Evolutionary conservation across 1,284 basidiomycete genomes (phyloP).

Genomic region (Meira miltonrushii): DNA sequence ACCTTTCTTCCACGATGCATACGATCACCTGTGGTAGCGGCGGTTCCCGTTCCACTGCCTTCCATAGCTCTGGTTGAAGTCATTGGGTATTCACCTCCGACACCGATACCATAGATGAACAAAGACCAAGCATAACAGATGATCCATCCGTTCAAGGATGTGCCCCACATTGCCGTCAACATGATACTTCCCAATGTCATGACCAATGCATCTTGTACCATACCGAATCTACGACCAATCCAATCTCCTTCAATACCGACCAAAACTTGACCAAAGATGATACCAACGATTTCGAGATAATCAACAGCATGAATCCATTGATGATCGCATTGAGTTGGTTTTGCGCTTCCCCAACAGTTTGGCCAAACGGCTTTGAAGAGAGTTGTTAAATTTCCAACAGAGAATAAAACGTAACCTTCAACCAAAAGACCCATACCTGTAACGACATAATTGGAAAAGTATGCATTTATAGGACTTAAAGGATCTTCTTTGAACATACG

Average conservation of each 20-base stretch:
- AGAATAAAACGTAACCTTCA: conserved; percentile 58
- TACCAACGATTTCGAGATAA: conserved; percentile 57
- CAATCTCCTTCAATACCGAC: conserved; percentile 61
- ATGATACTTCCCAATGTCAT: conserved; percentile 57
- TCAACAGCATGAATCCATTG: conserved; percentile 56
- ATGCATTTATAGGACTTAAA: conserved; percentile 54
- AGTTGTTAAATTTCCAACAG: conserved; percentile 57
- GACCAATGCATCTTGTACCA: conserved; percentile 54
- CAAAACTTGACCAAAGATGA: conserved; percentile 59
- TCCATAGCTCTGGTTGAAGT: conserved; percentile 59
- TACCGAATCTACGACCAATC: conserved; percentile 58
- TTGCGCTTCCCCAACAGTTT: conserved; percentile 56
- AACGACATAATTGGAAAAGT: conserved; percentile 57
- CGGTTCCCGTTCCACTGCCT: conserved; percentile 52
- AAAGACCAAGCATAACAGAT: conserved; percentile 57
- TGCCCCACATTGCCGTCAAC: conserved; percentile 59
- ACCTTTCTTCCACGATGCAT: conserved; percentile 59
- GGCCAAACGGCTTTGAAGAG: conserved; percentile 58
- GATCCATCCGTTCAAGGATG: conserved; percentile 58
- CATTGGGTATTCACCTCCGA: conserved; percentile 60
- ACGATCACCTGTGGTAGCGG: conserved; percentile 56
- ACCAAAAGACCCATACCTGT: conserved; percentile 60
- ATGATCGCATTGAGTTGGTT: conserved; percentile 52
- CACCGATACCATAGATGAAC: conserved; percentile 57
- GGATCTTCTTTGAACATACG: conserved; percentile 58